Conservation (phyloP, 2,329 filamentous ascomycete genomes). For the Hymenoscyphus fructigenus region DNA sequence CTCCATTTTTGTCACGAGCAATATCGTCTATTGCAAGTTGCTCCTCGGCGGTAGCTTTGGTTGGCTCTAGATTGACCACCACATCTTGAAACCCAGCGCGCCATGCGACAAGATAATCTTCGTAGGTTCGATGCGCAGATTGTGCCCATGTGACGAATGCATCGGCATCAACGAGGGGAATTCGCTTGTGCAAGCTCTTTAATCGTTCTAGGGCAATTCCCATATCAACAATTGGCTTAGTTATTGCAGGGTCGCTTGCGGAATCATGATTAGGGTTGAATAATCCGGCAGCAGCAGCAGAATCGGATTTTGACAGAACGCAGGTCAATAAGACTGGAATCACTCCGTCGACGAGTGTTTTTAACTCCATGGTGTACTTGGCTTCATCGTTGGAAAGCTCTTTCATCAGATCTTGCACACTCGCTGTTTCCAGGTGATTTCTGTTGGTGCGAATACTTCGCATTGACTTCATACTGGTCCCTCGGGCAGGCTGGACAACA, state of each 20-base stretch:
- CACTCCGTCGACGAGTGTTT: slow-evolving; percentile 90
- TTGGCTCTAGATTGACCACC: slow-evolving; percentile 83
- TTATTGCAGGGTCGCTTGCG: slow-evolving; percentile 59
- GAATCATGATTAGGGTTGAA: slow-evolving; percentile 53
- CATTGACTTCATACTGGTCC: slow-evolving; percentile 70
- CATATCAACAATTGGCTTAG: slow-evolving; percentile 91
- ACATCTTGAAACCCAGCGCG: slow-evolving; percentile 91
- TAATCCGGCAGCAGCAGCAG: slow-evolving; percentile 62
- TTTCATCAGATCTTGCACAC: slow-evolving; percentile 71
- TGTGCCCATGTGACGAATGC: slow-evolving; percentile 80
- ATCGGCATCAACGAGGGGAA: slow-evolving; percentile 71
- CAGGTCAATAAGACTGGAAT: slow-evolving; percentile 88
- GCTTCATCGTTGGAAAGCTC: slow-evolving; percentile 82
- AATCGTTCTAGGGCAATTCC: slow-evolving; percentile 85
- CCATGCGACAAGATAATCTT: slow-evolving; percentile 85
- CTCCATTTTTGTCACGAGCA: slow-evolving; percentile 63
- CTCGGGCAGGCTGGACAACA: slow-evolving; percentile 53
- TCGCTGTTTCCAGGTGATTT: slow-evolving; percentile 65
- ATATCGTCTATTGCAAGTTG: slow-evolving; percentile 55
- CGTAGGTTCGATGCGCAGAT: slow-evolving; percentile 73
- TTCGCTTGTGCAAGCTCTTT: slow-evolving; percentile 74
- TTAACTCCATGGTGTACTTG: slow-evolving; percentile 86
- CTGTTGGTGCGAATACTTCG: slow-evolving; percentile 75
- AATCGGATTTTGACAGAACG: slow-evolving; percentile 71
- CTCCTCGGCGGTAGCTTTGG: slow-evolving; percentile 57